Percentiles rank a stretch among this genome's conserved stretches.
phyloP scores from a whole-genome alignment of 108 stramenopile genomes.

The Cyclotella baltica region DNA sequence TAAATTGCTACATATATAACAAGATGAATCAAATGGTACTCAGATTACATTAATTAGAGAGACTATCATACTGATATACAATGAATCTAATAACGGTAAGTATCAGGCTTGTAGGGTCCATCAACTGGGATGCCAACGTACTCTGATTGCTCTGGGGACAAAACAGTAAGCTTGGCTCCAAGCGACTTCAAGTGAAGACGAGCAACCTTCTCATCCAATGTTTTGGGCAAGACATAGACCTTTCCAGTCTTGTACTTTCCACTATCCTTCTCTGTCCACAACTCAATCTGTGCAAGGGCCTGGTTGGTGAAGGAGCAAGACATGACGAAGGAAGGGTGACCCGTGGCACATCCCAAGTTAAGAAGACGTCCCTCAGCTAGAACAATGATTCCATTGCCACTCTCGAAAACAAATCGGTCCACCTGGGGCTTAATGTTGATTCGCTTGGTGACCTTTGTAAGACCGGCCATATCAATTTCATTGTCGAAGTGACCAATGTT shows the following conservation, averaged over 20 bases:
- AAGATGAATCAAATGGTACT: background rate
- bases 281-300: constrained; percentile 98
- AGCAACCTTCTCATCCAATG: constrained; percentile 99
- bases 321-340: constrained; percentile 99
- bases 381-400: constrained; percentile 94
- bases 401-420: constrained; percentile 95
- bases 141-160: constrained; percentile 95
- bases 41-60: background rate
- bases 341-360: constrained; percentile 99
- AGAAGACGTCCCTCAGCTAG: constrained; percentile 99
- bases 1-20: background rate
- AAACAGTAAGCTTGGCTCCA: constrained; percentile 95
- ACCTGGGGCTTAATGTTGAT: constrained; percentile 99
- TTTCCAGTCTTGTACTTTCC: constrained; percentile 96
- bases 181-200: constrained; percentile 94
- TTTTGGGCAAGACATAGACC: constrained; percentile 99
- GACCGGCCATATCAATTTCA: constrained; percentile 99
- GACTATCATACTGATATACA: background rate
- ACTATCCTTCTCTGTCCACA: constrained; percentile 94
- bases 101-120: constrained; percentile 99
- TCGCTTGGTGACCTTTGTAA: constrained; percentile 90
- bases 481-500: constrained; percentile 99
- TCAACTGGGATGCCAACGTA: constrained; percentile 94
- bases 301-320: constrained; percentile 99
- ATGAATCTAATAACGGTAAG: constrained; percentile 95